Percentiles rank a stretch among this genome's conserved stretches.
These are phyloP conservation scores for Physcia stellaris DNA, from an alignment of 495 filamentous ascomycete genomes.

Conservation along the genomic window DNA sequence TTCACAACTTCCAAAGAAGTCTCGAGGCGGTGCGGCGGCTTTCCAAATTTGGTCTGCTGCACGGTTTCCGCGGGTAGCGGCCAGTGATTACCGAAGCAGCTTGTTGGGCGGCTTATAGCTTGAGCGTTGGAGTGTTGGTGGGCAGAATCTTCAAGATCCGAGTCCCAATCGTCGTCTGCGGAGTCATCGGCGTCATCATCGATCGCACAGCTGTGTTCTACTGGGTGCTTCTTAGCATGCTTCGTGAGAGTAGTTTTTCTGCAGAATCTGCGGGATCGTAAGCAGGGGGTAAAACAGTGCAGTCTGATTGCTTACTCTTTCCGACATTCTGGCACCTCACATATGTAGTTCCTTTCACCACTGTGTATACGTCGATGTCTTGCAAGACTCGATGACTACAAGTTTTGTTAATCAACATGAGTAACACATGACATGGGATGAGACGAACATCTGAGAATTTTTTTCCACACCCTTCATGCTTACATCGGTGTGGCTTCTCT, in stretches of 20 bases:
- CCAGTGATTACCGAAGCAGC: conserved; percentile 3
- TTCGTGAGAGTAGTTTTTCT: conserved; percentile 82
- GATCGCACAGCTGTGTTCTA: conserved; percentile 1
- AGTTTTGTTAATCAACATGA: conserved; percentile 7
- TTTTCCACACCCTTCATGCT: conserved; percentile 67
- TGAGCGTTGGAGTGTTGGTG: no score
- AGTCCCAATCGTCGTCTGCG: conserved; percentile 1
- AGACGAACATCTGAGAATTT: conserved; percentile 65
- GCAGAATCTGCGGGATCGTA: conserved; percentile 50
- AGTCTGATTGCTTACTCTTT: conserved; percentile 47
- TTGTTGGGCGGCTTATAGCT: not conserved
- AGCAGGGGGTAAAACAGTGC: conserved; percentile 8
- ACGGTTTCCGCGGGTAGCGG: conserved; percentile 1
- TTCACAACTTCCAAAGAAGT: conserved; percentile 1
- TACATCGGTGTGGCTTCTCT: conserved; percentile 79
- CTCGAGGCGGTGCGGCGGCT: not conserved
- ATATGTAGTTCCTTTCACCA: conserved; percentile 74
- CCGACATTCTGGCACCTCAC: conserved; percentile 60
- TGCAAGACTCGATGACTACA: conserved; percentile 73
- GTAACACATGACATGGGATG: conserved; percentile 1
- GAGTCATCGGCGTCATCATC: conserved; percentile 3
- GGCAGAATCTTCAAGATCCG: not conserved
- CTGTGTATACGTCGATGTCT: conserved; percentile 80
- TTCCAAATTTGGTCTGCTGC: not conserved
- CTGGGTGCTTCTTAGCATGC: conserved; percentile 27